A percentile compares a stretch with the other conserved stretches of the same genome.
Conservation (phyloP, 805 yeast genomes). For the Candida corydali region DNA sequence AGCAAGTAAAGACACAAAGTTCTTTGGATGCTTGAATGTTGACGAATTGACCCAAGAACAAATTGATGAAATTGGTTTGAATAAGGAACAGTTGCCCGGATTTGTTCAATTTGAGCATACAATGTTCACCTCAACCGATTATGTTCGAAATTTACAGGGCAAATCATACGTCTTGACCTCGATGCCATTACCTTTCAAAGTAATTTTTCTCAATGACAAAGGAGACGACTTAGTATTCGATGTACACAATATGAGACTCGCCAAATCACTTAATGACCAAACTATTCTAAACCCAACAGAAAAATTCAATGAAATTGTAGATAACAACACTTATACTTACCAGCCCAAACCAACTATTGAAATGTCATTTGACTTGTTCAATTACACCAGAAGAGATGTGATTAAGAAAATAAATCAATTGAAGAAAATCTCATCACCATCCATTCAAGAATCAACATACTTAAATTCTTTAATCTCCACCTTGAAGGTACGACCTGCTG, state of each 20-base stretch:
- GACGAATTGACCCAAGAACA: constrained; percentile 16
- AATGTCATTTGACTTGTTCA: background rate
- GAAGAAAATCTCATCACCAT: constrained; percentile 1
- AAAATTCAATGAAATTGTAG: constrained; percentile 22
- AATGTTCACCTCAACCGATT: constrained; percentile 19
- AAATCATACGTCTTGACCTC: constrained; percentile 32
- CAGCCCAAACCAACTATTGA: background rate
- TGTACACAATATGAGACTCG: constrained; percentile 10
- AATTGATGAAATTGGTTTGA: constrained; percentile 18
- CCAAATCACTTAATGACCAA: constrained; percentile 10
- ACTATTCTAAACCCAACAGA: constrained; percentile 25
- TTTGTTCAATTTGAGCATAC: constrained; percentile 26
- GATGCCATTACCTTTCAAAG: constrained; percentile 31
- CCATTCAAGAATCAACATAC: constrained; percentile 19
- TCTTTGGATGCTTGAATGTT: constrained; percentile 16
- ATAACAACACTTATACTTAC: background rate
- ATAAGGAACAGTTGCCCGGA: constrained; percentile 30
- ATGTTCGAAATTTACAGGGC: constrained; percentile 33
- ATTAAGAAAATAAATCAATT: background rate
- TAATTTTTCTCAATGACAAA: constrained; percentile 21
- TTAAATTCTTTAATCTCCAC: constrained; percentile 2
- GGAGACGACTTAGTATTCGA: constrained; percentile 27
- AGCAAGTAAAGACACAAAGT: constrained; percentile 15
- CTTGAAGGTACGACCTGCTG: background rate
- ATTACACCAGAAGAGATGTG: constrained; percentile 4